Evolutionary conservation across 208 protist species (phyloP), one percentile per base, ranked within the genome.

Genomic region (Acanthamoeba culbertsoni): DNA sequence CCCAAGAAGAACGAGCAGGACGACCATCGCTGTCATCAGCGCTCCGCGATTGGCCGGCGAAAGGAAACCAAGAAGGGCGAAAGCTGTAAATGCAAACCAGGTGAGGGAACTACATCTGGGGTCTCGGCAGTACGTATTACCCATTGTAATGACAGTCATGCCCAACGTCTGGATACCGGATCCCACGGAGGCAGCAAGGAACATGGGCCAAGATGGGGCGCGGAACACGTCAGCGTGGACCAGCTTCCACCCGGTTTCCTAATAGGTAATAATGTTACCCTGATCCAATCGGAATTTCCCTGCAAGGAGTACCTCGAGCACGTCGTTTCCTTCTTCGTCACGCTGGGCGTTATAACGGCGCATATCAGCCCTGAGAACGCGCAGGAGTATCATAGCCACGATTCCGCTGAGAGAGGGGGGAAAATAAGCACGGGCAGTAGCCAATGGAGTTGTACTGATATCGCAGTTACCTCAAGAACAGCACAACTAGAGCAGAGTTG

Each of bases 211-310:
- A 55, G 95, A 57, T 6, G 98, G 98, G 0, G 96, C 94, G 12
- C 98, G 98, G 96, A 99, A 99, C 12, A 99, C 98, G 92, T 99
- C 98, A 6, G 97, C 98, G 95, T 98, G 97, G 26, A 99, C 93
- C 4, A 99, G 98, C 96, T 99, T 99, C 98, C 98, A 99, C 0
- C 96, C 96, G 33, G 94, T 98, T 65, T 98, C 97, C 77, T 98
- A n/a, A n/a, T n/a, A n/a, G n/a, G n/a, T n/a, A n/a, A n/a, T n/a
- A n/a, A n/a, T n/a, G n/a, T n/a, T n/a, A n/a, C n/a, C n/a, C n/a
- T n/a, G n/a, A n/a, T n/a, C n/a, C n/a, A n/a, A n/a, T n/a, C n/a
- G n/a, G n/a, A n/a, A n/a, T n/a, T n/a, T n/a, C n/a, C n/a, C n/a
- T n/a, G n/a, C n/a, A 94, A 59, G 14, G 23, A 59, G 51, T n/a